Percentiles rank a stretch among this genome's conserved stretches.
phyloP scores from a whole-genome alignment of 495 filamentous ascomycete species.

The Geoglossum glabrum region DNA sequence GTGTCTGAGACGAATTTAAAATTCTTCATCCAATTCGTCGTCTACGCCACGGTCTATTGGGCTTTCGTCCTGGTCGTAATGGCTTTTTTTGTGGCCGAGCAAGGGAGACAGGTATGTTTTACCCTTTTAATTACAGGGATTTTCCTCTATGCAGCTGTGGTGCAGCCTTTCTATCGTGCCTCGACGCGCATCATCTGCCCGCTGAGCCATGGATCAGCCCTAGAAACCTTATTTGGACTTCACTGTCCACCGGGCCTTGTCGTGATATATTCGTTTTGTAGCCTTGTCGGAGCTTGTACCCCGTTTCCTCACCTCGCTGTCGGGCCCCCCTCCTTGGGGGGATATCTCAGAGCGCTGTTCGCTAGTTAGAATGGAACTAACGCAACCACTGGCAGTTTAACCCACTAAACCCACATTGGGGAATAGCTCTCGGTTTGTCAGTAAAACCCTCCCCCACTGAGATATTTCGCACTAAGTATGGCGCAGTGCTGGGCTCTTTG shows the following conservation, averaged over 20 bases:
- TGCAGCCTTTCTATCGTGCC: not conserved
- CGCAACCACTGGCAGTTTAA: not conserved
- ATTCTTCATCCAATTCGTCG: slow-evolving; percentile 72
- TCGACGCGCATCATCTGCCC: not conserved
- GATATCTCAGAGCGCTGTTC: not conserved
- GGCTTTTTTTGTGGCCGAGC: slow-evolving; percentile 33
- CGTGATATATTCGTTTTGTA: not conserved
- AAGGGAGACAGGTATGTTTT: slow-evolving; percentile 11
- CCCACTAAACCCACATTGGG: slow-evolving; percentile 27
- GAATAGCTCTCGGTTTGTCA: slow-evolving; percentile 35
- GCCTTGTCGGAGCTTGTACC: not conserved
- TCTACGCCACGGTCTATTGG: slow-evolving; percentile 50
- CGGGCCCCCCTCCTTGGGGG: not conserved
- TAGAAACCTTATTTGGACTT: not conserved
- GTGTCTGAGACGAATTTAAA: slow-evolving; percentile 73
- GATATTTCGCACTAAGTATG: slow-evolving; percentile 5
- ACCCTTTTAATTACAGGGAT: not conserved
- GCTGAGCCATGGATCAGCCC: not conserved
- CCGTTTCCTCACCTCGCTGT: not conserved
- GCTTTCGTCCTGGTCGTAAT: slow-evolving; percentile 37
- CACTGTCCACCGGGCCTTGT: not conserved
- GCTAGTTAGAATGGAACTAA: not conserved
- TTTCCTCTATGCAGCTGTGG: not conserved
- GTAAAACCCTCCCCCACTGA: slow-evolving; percentile 11
- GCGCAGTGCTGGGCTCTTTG: slow-evolving; percentile 42